Evolutionary conservation across 1,284 basidiomycete genomes (phyloP).

Genomic region (Ganoderma lingzhi): DNA sequence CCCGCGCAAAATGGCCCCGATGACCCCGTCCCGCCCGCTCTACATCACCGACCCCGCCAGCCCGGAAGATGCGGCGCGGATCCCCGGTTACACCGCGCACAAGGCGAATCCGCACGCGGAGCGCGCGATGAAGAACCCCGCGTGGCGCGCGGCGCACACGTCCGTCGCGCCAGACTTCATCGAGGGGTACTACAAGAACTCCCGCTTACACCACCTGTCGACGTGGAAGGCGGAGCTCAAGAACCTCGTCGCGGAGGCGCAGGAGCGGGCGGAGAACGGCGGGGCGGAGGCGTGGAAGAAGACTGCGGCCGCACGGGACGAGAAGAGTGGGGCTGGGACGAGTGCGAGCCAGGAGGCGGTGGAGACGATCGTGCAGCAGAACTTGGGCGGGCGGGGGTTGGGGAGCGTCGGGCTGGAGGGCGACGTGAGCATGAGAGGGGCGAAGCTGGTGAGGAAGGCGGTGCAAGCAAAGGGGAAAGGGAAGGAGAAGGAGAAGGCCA

Average conservation of each 20-base stretch:
- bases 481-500: conserved; percentile 57
- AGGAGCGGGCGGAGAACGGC: conserved; percentile 68
- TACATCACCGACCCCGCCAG: conserved; percentile 52
- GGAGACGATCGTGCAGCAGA: conserved; percentile 37
- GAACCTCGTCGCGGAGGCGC: conserved; percentile 82
- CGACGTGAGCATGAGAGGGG: conserved; percentile 67
- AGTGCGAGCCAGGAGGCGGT: conserved; percentile 41
- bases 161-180: conserved; percentile 89
- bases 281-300: conserved; percentile 37
- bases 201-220: conserved; percentile 90
- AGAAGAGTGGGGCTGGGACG: conserved; percentile 10
- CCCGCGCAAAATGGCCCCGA: conserved; percentile 14
- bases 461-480: conserved; percentile 53
- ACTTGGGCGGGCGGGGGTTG: conserved; percentile 34
- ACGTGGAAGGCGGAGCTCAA: conserved; percentile 94
- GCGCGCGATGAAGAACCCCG: conserved; percentile 79
- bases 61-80: conserved; percentile 48
- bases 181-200: conserved; percentile 91
- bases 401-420: conserved; percentile 25
- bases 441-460: conserved; percentile 58
- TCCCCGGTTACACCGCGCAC: conserved; percentile 71
- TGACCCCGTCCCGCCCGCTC: conserved; percentile 20
- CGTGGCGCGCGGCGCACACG: conserved; percentile 90
- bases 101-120: conserved; percentile 76
- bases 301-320: background rate